A percentile compares a stretch with the other conserved stretches of the same genome.
phyloP scores from a whole-genome alignment of 495 filamentous ascomycete genomes.

The Cryomyces antarcticus region DNA sequence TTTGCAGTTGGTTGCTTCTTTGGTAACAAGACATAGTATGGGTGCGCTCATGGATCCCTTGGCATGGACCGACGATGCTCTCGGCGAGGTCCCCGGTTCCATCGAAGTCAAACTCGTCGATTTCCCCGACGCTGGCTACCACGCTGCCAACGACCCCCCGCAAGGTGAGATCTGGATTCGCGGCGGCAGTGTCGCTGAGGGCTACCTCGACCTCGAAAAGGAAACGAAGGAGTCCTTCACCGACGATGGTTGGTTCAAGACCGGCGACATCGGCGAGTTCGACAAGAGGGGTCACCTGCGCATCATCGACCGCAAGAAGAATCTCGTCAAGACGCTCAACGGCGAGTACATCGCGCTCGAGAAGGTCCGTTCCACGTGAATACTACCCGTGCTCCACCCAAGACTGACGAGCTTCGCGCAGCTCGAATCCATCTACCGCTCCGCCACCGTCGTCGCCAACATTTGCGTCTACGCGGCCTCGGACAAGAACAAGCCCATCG shows the following conservation, averaged over 20 bases:
- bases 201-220: conserved; percentile 66
- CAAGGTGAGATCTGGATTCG: conserved; percentile 92
- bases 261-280: conserved; percentile 86
- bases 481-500: conserved; percentile 67
- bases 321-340: conserved; percentile 83
- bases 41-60: conserved; percentile 75
- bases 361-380: conserved; percentile 30
- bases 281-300: conserved; percentile 59
- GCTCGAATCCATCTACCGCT: conserved; percentile 87
- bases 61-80: conserved; percentile 66
- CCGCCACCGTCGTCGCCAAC: conserved; percentile 67
- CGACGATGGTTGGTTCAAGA: conserved; percentile 85
- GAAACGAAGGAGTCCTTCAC: conserved; percentile 60
- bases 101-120: conserved; percentile 91
- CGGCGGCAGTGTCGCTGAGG: conserved; percentile 47
- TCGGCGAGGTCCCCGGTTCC: conserved; percentile 64
- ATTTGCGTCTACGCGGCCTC: conserved; percentile 84
- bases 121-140: conserved; percentile 84
- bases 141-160: conserved; percentile 66
- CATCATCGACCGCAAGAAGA: conserved; percentile 97
- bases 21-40: conserved; percentile 45
- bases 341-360: conserved; percentile 97
- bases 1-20: not conserved
- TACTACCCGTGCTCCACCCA: not conserved
- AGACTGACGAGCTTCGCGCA: conserved; percentile 4